Evolutionary conservation across 2,329 filamentous ascomycete genomes (phyloP), one percentile per base, ranked within the genome.

Genomic region (Plenodomus biglobosus): DNA sequence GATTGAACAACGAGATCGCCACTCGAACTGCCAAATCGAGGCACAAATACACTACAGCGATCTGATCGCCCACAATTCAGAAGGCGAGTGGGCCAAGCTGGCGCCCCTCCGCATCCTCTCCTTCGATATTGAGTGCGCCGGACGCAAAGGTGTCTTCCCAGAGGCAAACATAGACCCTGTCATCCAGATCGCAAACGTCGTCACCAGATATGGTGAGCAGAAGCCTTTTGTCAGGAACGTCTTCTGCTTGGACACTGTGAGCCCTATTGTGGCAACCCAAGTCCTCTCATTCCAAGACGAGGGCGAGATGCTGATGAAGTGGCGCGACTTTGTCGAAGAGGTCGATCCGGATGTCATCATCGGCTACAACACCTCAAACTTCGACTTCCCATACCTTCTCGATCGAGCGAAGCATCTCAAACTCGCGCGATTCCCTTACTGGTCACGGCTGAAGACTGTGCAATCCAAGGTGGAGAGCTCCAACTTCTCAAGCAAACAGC

Each of bases 61-160:
- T 62, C 77, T 99, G 8, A 85, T 96, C 54, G 85, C 94, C 8
- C 92, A 97, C 71, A 84, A 88, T 40, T 85, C 92, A 2, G 87
- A 94, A 58, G 92, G 92, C 16, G 92, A 97, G 68, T 99, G 92
- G 91, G 90, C 90, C 21, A 99, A 96, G 75, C 96, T 97, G 86
- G 94, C 95, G 0, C 94, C 94, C 0, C 78, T 99, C 3, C 85
- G 94, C 52, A 87, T 96, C 39, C 75, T 99, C 38, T 97, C 94
- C 3, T 97, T 99, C 66, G 94, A 99, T 82, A 99, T 99, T 61
- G 94, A 99, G 73, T 99, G 94, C 72, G 94, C 94, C 61, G 94
- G 94, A 42, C 88, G 95, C 61, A 97, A 99, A 74, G 94, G 94
- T 57, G 88, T 99, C 66, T 99, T 99, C 65, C 94, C 95, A 0